Conservation (phyloP, 2,329 filamentous ascomycete species). For the Dryadomyces quercivorus region DNA sequence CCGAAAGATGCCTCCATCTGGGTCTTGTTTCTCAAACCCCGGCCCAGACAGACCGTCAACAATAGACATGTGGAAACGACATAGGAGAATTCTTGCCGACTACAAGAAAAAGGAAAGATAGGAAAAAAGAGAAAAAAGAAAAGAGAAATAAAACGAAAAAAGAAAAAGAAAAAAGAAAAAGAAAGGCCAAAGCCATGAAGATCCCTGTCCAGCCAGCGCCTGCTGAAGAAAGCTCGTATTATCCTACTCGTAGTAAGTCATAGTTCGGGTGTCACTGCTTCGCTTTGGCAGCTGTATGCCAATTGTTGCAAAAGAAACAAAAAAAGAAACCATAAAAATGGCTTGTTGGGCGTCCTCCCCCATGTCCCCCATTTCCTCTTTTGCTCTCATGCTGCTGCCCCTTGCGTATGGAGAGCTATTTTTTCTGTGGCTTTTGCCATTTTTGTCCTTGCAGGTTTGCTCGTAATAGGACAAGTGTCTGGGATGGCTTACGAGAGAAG, state of each 20-base stretch:
- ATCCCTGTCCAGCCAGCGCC: background rate
- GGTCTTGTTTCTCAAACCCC: too few species aligned
- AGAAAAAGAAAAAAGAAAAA: background rate
- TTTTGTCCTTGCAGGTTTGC: background rate
- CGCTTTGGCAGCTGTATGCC: background rate
- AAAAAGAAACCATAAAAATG: background rate
- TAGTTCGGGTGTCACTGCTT: background rate
- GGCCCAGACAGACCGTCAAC: too few species aligned
- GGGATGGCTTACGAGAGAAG: background rate
- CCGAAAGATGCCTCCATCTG: too few species aligned
- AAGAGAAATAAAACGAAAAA: background rate
- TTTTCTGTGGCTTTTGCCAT: background rate
- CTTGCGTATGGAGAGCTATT: background rate
- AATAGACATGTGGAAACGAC: background rate
- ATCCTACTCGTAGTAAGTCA: background rate
- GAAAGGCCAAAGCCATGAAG: background rate
- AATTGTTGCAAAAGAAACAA: background rate
- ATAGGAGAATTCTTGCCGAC: background rate
- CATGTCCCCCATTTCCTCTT: background rate
- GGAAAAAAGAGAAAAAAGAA: too few species aligned
- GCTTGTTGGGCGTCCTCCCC: background rate
- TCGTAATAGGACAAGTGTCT: background rate
- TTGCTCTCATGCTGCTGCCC: background rate
- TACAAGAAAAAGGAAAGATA: background rate
- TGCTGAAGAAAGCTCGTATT: background rate